Conservation (phyloP, 2,329 filamentous ascomycete species). For the Monosporascus sp. region DNA sequence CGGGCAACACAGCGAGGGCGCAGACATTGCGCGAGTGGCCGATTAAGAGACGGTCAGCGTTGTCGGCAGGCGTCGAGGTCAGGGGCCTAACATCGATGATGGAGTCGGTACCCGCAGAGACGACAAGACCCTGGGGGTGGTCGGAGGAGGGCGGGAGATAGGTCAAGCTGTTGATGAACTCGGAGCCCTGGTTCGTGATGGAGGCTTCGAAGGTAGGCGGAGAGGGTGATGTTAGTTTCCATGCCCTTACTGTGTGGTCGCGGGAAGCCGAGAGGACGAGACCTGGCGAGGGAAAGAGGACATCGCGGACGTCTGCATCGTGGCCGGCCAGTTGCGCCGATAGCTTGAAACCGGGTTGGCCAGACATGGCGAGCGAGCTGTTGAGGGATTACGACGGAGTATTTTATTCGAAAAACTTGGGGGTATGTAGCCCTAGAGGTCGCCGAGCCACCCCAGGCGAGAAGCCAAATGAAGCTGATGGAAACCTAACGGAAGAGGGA, state of each 20-base stretch:
- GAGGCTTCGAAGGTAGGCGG: constrained; percentile 71
- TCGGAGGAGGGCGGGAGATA: constrained; percentile 65
- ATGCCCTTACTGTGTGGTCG: constrained; percentile 84
- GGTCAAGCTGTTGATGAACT: constrained; percentile 82
- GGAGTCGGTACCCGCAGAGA: constrained; percentile 86
- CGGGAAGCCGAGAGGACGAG: constrained; percentile 80
- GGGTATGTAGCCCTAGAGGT: too few relatives aligned
- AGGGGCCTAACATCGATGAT: constrained; percentile 86
- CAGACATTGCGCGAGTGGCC: constrained; percentile 88
- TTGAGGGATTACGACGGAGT: too few relatives aligned
- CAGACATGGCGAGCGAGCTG: constrained; percentile 46
- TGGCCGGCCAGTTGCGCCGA: constrained; percentile 86
- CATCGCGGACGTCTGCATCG: constrained; percentile 87
- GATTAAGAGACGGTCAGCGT: constrained; percentile 79
- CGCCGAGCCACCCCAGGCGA: too few relatives aligned
- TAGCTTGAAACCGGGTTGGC: constrained; percentile 69
- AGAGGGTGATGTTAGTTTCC: constrained; percentile 62
- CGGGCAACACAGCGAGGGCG: constrained; percentile 70
- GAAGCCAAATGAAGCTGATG: too few relatives aligned
- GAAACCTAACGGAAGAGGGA: too few relatives aligned
- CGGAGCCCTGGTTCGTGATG: constrained; percentile 73
- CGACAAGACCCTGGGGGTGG: constrained; percentile 72
- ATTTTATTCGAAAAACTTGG: too few relatives aligned
- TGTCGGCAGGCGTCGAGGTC: constrained; percentile 59
- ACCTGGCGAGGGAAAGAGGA: constrained; percentile 69